Base-by-base conservation (phyloP, 176 grass and related monocot genomes). In the Aegilops bicornis region DNA sequence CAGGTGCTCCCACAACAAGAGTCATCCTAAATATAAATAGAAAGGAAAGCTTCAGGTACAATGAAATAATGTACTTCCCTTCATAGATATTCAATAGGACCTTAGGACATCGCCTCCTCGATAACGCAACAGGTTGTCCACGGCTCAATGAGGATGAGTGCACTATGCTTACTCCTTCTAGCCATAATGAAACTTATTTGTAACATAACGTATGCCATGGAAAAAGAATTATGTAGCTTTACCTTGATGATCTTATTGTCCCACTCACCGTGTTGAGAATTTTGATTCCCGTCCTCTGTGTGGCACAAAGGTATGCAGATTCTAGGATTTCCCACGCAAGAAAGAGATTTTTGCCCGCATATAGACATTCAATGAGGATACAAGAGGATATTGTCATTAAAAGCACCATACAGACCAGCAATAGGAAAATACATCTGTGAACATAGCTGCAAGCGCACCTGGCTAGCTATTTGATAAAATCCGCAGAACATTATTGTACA, bases 1-100 rank as follows among this genome's bases (percentile, higher is more conserved):
- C 92, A 29, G 95, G 95, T 50, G 92, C 88, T 83, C 95, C 95
- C 56, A 97, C 90, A 42, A 97, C 88, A 83, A 97, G 95, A 64
- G 95, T 97, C 92, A 97, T 92, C 92, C 95, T 97, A 85, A 78
- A 39, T 23, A 43, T 25, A 84, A 43, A 82, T n/a, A 61, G 10
- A 83, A 19, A 50, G 37, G 54, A 66, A 54, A 24, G 39, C n/a
- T 30, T 77, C n/a, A 86, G 59, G 37, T 63, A 19, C 10, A 36
- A 42, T 69, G 27, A 89, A 13, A 36, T 37, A 77, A 61, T 61
- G 58, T 11, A 61, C 22, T 23, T 61, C 2, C 58, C 22, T 61
- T 23, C 10, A 10, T 61, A 61, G 58, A 61, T 61, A 61, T 61
- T n/a, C 58, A 61, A 61, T 23, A 60, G 56, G 8, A 60, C 56